A percentile compares a stretch with the other conserved stretches of the same genome.
Evolutionary conservation across 768 basidiomycete genomes (phyloP).

Genomic region (Boletus coccyginus): DNA sequence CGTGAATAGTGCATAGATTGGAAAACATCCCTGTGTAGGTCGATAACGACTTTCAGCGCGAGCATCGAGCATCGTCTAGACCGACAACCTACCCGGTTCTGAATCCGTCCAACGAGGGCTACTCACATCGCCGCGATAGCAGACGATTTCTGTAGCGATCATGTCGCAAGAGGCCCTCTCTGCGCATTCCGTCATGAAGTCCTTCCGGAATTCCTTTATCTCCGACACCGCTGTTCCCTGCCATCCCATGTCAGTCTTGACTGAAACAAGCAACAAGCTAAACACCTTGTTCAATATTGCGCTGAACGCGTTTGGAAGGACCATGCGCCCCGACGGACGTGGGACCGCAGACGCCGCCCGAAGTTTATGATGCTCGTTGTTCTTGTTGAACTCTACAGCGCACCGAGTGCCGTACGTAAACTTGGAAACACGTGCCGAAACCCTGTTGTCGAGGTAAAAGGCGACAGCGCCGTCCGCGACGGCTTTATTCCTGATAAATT

Average conservation of each 20-base stretch:
- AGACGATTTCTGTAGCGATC: slow-evolving; percentile 31
- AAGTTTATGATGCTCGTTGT: slow-evolving; percentile 28
- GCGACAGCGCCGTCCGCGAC: slow-evolving; percentile 45
- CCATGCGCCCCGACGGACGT: slow-evolving; percentile 31
- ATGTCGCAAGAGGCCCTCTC: slow-evolving; percentile 27
- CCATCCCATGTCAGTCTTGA: neutral
- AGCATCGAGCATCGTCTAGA: neutral
- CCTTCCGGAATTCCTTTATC: slow-evolving; percentile 31
- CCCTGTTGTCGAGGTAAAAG: slow-evolving; percentile 43
- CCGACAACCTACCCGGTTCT: slow-evolving; percentile 22
- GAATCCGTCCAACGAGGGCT: slow-evolving; percentile 31
- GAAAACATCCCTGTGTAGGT: slow-evolving; percentile 26
- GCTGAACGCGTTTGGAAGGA: slow-evolving; percentile 33
- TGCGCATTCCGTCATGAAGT: slow-evolving; percentile 30
- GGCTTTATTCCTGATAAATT: slow-evolving; percentile 40
- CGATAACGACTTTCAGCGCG: neutral
- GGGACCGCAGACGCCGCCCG: slow-evolving; percentile 29
- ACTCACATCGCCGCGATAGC: slow-evolving; percentile 23
- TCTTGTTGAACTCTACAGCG: slow-evolving; percentile 28
- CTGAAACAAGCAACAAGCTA: too few relatives aligned
- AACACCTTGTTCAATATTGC: slow-evolving; percentile 29
- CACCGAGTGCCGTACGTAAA: slow-evolving; percentile 38
- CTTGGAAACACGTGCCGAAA: slow-evolving; percentile 38
- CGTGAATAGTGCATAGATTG: slow-evolving; percentile 21
- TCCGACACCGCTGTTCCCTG: slow-evolving; percentile 31